These are phyloP conservation scores for Colletotrichum karsti DNA, from an alignment of 2,329 filamentous ascomycete genomes.

Conservation along the genomic window DNA sequence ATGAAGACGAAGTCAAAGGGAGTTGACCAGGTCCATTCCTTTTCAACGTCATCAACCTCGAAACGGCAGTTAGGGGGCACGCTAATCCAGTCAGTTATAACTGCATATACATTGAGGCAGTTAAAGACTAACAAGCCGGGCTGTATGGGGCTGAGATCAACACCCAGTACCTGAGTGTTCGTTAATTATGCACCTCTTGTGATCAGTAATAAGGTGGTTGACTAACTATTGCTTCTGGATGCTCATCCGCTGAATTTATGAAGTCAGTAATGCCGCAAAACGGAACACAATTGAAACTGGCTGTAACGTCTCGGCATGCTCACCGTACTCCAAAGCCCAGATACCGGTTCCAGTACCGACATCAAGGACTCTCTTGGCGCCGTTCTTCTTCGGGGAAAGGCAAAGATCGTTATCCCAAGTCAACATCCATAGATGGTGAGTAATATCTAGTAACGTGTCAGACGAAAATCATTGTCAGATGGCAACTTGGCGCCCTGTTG, in stretches of 20 bases:
- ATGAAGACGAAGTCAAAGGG: slow-evolving; percentile 45
- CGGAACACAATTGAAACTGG: no score
- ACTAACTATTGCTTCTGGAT: slow-evolving; percentile 38
- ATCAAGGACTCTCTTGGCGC: slow-evolving; percentile 32
- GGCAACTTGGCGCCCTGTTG: no score
- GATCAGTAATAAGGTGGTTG: not conserved
- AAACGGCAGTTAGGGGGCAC: slow-evolving; percentile 55
- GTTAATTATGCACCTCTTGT: not conserved
- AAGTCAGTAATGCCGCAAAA: slow-evolving; percentile 17
- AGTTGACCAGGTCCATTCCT: slow-evolving; percentile 39
- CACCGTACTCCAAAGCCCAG: slow-evolving; percentile 37
- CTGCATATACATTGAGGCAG: slow-evolving; percentile 17
- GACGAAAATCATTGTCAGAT: no score
- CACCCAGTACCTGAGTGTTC: slow-evolving; percentile 32
- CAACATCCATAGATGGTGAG: slow-evolving; percentile 43
- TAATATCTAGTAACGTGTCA: slow-evolving; percentile 36
- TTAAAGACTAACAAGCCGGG: slow-evolving; percentile 35
- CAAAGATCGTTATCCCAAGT: slow-evolving; percentile 40
- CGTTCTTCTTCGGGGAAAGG: slow-evolving; percentile 34
- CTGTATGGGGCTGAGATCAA: slow-evolving; percentile 45
- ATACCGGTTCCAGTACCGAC: slow-evolving; percentile 35
- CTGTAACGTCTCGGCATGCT: not conserved
- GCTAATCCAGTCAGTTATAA: slow-evolving; percentile 12
- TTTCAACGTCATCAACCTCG: slow-evolving; percentile 45
- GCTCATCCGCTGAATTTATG: slow-evolving; percentile 35